phyloP scores from a whole-genome alignment of 495 filamentous ascomycete genomes.

The Podospora comata region DNA sequence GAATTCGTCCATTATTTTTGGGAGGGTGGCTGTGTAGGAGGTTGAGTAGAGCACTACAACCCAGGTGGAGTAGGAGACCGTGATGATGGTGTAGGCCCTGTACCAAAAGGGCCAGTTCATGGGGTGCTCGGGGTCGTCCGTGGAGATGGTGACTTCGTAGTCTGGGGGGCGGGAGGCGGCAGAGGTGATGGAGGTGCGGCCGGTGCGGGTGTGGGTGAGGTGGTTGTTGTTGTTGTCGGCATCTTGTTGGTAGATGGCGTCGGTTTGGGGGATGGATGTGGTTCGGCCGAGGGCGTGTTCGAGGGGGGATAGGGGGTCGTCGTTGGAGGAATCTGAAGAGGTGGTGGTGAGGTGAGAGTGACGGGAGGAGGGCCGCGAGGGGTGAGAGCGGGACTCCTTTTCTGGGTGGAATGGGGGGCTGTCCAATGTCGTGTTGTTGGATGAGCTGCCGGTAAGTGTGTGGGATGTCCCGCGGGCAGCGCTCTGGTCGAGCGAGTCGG shows the following conservation, averaged over 20 bases:
- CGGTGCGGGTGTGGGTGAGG: conserved; percentile 43
- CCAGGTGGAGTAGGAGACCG: conserved; percentile 70
- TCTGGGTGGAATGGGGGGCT: background rate
- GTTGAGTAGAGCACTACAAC: conserved; percentile 83
- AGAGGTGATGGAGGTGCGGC: conserved; percentile 55
- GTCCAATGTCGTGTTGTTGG: background rate
- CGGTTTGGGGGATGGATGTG: background rate
- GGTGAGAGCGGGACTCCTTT: background rate
- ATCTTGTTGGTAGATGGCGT: background rate
- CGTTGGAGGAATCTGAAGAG: conserved; percentile 25
- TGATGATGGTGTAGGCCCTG: conserved; percentile 57
- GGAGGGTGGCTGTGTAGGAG: conserved; percentile 68
- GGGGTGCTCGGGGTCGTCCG: conserved; percentile 67
- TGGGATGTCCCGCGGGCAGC: background rate
- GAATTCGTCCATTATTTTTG: conserved; percentile 67
- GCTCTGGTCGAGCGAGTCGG: background rate
- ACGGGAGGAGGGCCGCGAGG: background rate
- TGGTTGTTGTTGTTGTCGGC: conserved; percentile 12
- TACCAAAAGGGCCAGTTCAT: conserved; percentile 68
- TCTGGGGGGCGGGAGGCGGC: conserved; percentile 59
- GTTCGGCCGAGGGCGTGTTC: conserved; percentile 30
- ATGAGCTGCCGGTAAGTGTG: background rate
- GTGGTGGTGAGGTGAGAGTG: conserved; percentile 17
- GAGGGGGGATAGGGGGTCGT: conserved; percentile 34
- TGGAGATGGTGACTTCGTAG: conserved; percentile 74